These are phyloP conservation scores for Physaria fendleri DNA, from an alignment of 345 rosid genomes.

Conservation along the genomic window DNA sequence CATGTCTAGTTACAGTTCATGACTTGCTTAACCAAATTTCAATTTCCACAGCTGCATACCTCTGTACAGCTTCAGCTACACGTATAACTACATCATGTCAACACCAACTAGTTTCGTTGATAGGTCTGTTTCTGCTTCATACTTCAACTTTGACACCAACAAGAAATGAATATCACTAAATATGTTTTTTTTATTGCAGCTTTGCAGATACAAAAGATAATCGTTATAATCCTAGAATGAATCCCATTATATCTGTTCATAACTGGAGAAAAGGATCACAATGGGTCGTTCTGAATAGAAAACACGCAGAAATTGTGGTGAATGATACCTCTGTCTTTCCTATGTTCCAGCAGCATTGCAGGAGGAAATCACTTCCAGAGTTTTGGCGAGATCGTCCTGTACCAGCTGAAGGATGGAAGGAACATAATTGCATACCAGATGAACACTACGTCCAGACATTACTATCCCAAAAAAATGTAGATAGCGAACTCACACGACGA, in stretches of 20 bases:
- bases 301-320: constrained; percentile 82
- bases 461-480: constrained; percentile 75
- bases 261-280: constrained; percentile 99
- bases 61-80: constrained; percentile 88
- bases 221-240: constrained; percentile 93
- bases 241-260: constrained; percentile 61
- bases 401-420: constrained; percentile 65
- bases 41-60: constrained; percentile 87
- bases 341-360: constrained; percentile 83
- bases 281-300: constrained; percentile 80
- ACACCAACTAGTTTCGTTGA: constrained; percentile 86
- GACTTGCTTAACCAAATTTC: constrained; percentile 34
- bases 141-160: neutral
- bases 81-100: constrained; percentile 83
- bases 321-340: constrained; percentile 76
- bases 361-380: constrained; percentile 81
- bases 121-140: constrained; percentile 56
- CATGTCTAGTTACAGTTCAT: neutral
- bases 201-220: constrained; percentile 95
- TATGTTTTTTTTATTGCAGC: constrained; percentile 38
- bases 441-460: constrained; percentile 95
- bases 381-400: constrained; percentile 85
- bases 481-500: constrained; percentile 69
- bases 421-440: constrained; percentile 96
- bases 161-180: neutral